A percentile compares a stretch with the other conserved stretches of the same genome.
These are phyloP conservation scores for Flaveria floridana DNA, from an alignment of 140 eudicot genomes.

Conservation along the genomic window DNA sequence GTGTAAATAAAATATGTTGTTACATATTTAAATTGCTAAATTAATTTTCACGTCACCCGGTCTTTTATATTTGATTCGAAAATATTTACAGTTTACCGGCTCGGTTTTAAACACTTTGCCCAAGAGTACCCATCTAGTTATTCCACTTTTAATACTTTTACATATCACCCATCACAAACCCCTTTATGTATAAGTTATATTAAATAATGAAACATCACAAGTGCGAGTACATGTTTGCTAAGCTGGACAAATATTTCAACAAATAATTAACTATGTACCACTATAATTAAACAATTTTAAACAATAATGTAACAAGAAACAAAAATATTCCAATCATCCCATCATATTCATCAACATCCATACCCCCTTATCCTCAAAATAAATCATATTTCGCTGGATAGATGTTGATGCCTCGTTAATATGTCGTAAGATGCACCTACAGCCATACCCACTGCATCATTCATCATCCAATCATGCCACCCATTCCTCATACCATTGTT, in stretches of 20 bases:
- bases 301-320: slow-evolving; percentile 8
- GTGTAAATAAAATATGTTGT: too few relatives aligned
- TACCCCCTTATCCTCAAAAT: background rate
- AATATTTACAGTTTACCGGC: too few relatives aligned
- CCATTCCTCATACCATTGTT: slow-evolving; percentile 48
- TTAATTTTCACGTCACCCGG: too few relatives aligned
- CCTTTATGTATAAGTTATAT: too few relatives aligned
- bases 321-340: background rate
- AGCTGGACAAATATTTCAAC: background rate
- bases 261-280: background rate
- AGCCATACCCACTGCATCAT: slow-evolving; percentile 41
- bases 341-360: background rate
- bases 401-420: slow-evolving; percentile 25
- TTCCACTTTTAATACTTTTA: too few relatives aligned
- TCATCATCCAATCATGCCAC: slow-evolving; percentile 54
- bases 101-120: too few relatives aligned
- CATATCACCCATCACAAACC: too few relatives aligned
- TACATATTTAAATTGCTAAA: too few relatives aligned
- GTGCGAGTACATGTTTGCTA: too few relatives aligned
- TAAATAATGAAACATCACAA: too few relatives aligned
- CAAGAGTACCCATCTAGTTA: too few relatives aligned
- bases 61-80: too few relatives aligned
- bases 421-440: slow-evolving; percentile 29
- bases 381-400: slow-evolving; percentile 25
- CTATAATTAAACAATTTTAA: slow-evolving; percentile 19